Base-by-base conservation (phyloP, 371 early-diverging fungal species). In the Mortierella sp. region DNA sequence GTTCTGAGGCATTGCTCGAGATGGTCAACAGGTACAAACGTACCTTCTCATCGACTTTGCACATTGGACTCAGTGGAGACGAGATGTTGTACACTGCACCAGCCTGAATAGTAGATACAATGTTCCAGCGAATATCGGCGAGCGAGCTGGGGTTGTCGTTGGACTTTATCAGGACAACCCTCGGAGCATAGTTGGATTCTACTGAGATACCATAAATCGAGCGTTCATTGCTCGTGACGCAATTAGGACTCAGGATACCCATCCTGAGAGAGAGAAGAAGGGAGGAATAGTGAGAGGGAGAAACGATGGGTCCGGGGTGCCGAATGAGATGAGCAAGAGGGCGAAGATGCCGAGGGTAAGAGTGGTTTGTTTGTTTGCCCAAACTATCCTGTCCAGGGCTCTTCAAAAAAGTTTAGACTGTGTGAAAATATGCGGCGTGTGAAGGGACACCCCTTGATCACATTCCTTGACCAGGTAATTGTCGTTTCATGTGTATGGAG, bases 11-110 rank as follows among this genome's bases (percentile, higher is more conserved):
- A n/a, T n/a, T n/a, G 7, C 14, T 39, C 14, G 7, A 8, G 14
- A 39, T 39, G 39, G 39, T 28, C 12, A 27, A 14, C 27, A 51
- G 13, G 8, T 5, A 18, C 54, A 7, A 10, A 24, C 38, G 5
- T 42, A 42, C 55, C 23, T 42, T 42, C 13, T 55, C 42, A 42
- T 55, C 55, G n/a, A 55, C 55, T 13, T 24, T 5, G 31, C 55
- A 55, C 13, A 6, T 14, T 14, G 13, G 55, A 4, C 43, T 26
- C 16, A 5, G 5, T 23, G 3, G 10, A 10, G 5, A 24, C 27
- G 55, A 55, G 43, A 55, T 55, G n/a, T 55, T 43, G 30, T 55
- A 55, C 3, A 55, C 18, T 5, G 27, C 39, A 12, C 18, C 19
- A 4, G 19, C 3, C 9, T 39, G 21, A 3, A 42, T 24, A 12